Evolutionary conservation across 2,329 filamentous ascomycete species (phyloP), one percentile per base, ranked within the genome.

Genomic region (Pseudogymnoascus sp.): DNA sequence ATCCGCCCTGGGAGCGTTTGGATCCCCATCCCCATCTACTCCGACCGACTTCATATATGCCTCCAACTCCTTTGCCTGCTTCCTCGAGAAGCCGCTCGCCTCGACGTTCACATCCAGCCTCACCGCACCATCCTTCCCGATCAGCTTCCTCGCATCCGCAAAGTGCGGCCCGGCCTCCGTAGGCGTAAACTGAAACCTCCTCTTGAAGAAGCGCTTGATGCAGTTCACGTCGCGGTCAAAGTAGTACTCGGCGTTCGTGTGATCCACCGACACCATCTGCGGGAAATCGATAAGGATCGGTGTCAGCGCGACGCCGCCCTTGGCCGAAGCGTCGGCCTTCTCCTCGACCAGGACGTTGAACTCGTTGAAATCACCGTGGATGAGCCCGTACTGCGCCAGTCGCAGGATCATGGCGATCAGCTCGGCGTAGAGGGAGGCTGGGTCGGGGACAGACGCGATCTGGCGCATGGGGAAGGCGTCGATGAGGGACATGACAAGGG

Each of bases 291-390:
- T 99, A 53, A 99, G 79, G 62, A 97, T 85, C 0, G 95, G 95
- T 6, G 85, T 86, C 26, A 96, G 78, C 14, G 70, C 70, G 10
- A 72, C 63, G 8, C 70, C 67, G 19, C 74, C 70, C 35, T 72
- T 46, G 40, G 73, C 79, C 62, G 81, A 62, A 6, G 59, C n/a
- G 5, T 53, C 68, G 35, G 72, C 73, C 59, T 81, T 85, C 74
- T 98, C 93, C 73, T 95, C 91, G 74, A 99, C 87, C 35, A 99
- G 80, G 67, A 99, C 93, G 75, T 99, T 99, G 82, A 99, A 99
- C 76, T 99, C 96, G 79, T 99, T 99, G 79, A 96, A 99, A 74
- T 99, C 95, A 66, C 95, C 95, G 73, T 99, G 95, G 66, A 99
- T 99, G 59, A 99, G 79, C 6, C 95, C 95, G 69, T 93, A 87